Conservation (phyloP, 2,329 filamentous ascomycete genomes). For the Cadophora luteo-olivacea region DNA sequence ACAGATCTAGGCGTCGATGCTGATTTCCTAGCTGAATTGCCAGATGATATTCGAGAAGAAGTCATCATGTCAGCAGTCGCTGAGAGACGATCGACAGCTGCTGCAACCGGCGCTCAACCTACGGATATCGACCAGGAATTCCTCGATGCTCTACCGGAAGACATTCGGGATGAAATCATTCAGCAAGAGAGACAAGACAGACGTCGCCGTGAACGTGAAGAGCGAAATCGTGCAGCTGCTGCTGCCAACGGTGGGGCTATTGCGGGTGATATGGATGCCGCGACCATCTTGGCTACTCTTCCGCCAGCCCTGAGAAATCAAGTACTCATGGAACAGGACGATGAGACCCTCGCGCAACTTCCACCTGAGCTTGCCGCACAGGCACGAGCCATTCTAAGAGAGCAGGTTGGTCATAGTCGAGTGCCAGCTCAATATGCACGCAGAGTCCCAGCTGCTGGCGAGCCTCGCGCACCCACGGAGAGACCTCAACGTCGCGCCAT, state of each 20-base stretch:
- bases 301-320: slow-evolving; percentile 84
- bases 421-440: slow-evolving; percentile 48
- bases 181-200: slow-evolving; percentile 90
- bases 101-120: slow-evolving; percentile 73
- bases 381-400: slow-evolving; percentile 71
- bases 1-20: slow-evolving; percentile 93
- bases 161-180: slow-evolving; percentile 88
- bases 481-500: slow-evolving; percentile 81
- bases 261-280: slow-evolving; percentile 81
- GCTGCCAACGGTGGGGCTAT: slow-evolving; percentile 55
- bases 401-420: slow-evolving; percentile 42
- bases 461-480: slow-evolving; percentile 41
- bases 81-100: slow-evolving; percentile 79
- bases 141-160: slow-evolving; percentile 86
- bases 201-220: slow-evolving; percentile 85
- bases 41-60: slow-evolving; percentile 94
- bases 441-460: slow-evolving; percentile 56
- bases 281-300: slow-evolving; percentile 90
- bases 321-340: slow-evolving; percentile 89
- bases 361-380: slow-evolving; percentile 87
- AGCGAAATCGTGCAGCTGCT: slow-evolving; percentile 72
- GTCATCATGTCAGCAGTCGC: slow-evolving; percentile 92
- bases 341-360: slow-evolving; percentile 82
- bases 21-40: slow-evolving; percentile 95
- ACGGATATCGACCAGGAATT: slow-evolving; percentile 93